Conservation (phyloP, 1,139 yeast genomes). For the Yueomyces sp. region DNA sequence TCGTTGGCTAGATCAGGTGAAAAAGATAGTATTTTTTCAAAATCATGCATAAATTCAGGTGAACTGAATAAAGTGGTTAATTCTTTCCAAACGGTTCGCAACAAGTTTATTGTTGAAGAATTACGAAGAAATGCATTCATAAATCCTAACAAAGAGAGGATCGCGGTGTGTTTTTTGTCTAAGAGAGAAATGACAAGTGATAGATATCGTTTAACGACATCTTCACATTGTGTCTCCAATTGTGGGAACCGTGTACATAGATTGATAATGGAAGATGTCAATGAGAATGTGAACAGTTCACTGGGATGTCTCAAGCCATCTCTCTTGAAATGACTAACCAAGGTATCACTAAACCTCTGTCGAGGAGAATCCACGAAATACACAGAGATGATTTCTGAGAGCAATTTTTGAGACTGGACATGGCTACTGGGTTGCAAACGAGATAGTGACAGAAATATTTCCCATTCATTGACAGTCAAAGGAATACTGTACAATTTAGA, state of each 20-base stretch:
- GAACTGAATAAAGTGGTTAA: conserved; percentile 10
- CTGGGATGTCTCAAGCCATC: conserved; percentile 36
- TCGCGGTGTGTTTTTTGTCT: conserved; percentile 14
- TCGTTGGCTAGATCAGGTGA: conserved; percentile 18
- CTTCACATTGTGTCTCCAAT: conserved; percentile 10
- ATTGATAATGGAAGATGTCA: conserved; percentile 24
- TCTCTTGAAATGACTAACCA: conserved; percentile 29
- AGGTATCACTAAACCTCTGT: conserved; percentile 39
- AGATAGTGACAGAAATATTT: conserved; percentile 57
- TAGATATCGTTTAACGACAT: conserved; percentile 20
- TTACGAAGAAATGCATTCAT: conserved; percentile 17
- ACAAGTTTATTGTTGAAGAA: conserved; percentile 10
- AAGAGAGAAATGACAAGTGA: conserved; percentile 11
- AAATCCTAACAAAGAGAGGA: conserved; percentile 22
- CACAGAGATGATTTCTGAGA: conserved; percentile 37
- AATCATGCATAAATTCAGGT: conserved; percentile 10
- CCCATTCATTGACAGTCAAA: conserved; percentile 48
- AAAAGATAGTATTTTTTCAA: conserved; percentile 12
- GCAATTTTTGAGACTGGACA: conserved; percentile 38
- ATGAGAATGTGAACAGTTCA: conserved; percentile 25
- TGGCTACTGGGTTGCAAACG: conserved; percentile 31
- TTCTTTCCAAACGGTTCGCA: conserved; percentile 10
- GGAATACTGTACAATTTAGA: conserved; percentile 28
- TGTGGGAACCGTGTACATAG: conserved; percentile 24
- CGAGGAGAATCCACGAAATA: conserved; percentile 49